Percentiles rank a stretch among this genome's conserved stretches.
Evolutionary conservation across 345 rosid genomes (phyloP).

Genomic region (Erucastrum elatum): DNA sequence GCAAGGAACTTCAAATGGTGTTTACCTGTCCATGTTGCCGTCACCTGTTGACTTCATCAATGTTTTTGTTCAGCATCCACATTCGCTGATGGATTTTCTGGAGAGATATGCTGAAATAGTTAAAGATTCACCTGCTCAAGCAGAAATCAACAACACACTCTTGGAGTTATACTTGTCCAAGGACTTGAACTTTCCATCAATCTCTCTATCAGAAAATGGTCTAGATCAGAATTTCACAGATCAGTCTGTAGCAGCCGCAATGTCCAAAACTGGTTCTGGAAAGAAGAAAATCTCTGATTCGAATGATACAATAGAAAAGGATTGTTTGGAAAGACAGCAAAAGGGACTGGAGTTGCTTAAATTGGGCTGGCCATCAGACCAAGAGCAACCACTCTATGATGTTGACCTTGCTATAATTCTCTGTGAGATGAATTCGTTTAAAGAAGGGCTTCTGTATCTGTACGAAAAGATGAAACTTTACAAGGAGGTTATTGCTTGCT

Average conservation of each 20-base stretch:
- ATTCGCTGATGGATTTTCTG: slow-evolving; percentile 83
- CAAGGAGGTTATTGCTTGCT: slow-evolving; percentile 97
- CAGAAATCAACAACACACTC: slow-evolving; percentile 91
- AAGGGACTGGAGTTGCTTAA: slow-evolving; percentile 78
- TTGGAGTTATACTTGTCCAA: slow-evolving; percentile 86
- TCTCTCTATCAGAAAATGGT: slow-evolving; percentile 58
- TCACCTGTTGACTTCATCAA: slow-evolving; percentile 97
- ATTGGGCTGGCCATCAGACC: slow-evolving; percentile 79
- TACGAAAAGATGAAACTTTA: slow-evolving; percentile 96
- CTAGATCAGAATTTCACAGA: slow-evolving; percentile 46
- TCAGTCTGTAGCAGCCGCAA: slow-evolving; percentile 43
- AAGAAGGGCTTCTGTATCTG: slow-evolving; percentile 79
- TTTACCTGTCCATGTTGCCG: slow-evolving; percentile 81
- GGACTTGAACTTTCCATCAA: slow-evolving; percentile 84
- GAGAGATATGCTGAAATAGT: slow-evolving; percentile 78
- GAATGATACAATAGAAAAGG: slow-evolving; percentile 45
- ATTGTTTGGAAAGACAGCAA: slow-evolving; percentile 56
- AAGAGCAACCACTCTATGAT: slow-evolving; percentile 91
- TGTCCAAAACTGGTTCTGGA: slow-evolving; percentile 43
- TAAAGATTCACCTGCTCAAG: slow-evolving; percentile 97
- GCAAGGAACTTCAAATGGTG: slow-evolving; percentile 62
- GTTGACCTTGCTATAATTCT: slow-evolving; percentile 96
- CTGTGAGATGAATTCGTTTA: slow-evolving; percentile 91
- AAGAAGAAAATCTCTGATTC: slow-evolving; percentile 46
- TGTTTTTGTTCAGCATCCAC: slow-evolving; percentile 83